phyloP scores from a whole-genome alignment of 805 yeast species.

The Saccharomycopsis sp. region DNA sequence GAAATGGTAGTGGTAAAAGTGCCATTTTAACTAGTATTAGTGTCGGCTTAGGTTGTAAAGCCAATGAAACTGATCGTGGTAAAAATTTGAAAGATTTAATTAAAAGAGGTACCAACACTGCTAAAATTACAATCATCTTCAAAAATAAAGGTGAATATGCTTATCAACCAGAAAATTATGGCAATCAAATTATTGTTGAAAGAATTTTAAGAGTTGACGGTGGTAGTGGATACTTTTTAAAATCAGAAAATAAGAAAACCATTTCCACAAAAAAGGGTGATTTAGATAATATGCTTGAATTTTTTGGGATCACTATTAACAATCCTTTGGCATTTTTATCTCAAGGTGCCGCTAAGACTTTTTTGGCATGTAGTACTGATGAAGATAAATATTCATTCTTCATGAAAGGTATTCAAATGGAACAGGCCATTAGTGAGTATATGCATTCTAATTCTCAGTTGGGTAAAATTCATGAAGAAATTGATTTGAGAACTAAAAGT shows the following conservation, averaged over 20 bases:
- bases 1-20: conserved; percentile 88
- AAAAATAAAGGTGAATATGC: conserved; percentile 58
- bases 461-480: conserved; percentile 32
- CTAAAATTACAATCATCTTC: conserved; percentile 59
- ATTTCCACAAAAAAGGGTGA: conserved; percentile 57
- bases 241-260: conserved; percentile 42
- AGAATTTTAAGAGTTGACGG: conserved; percentile 54
- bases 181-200: conserved; percentile 61
- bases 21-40: conserved; percentile 84
- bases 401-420: conserved; percentile 72
- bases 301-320: conserved; percentile 70
- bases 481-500: conserved; percentile 34
- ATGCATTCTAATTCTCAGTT: conserved; percentile 33
- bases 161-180: conserved; percentile 57
- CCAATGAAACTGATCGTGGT: conserved; percentile 83
- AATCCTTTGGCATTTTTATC: conserved; percentile 90
- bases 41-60: conserved; percentile 83
- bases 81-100: conserved; percentile 61
- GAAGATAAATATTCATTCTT: conserved; percentile 67
- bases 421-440: conserved; percentile 54
- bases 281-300: conserved; percentile 59
- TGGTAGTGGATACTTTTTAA: conserved; percentile 45
- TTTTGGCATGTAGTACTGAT: conserved; percentile 70
- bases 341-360: conserved; percentile 90
- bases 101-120: conserved; percentile 65